A percentile compares a stretch with the other conserved stretches of the same genome.
These are phyloP conservation scores for Colletotrichum tanaceti DNA, from an alignment of 2,329 filamentous ascomycete genomes.

Conservation along the genomic window DNA sequence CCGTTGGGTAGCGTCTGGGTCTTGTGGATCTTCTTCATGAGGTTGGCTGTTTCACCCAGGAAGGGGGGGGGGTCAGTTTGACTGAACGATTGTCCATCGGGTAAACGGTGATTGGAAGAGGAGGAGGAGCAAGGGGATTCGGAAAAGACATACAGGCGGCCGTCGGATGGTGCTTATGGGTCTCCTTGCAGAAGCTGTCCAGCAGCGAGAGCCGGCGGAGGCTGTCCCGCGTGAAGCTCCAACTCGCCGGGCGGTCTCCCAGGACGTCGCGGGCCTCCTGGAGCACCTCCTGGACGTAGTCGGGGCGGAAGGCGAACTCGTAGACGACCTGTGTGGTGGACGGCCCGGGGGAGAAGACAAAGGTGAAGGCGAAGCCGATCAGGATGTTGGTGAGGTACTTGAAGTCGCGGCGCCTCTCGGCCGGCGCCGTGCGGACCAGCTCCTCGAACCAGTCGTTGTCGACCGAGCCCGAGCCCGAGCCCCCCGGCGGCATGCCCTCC, in stretches of 20 bases:
- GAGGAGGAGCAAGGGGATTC: not conserved
- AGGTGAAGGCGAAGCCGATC: constrained; percentile 35
- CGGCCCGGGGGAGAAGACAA: constrained; percentile 27
- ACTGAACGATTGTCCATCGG: too few species aligned
- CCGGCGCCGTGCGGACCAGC: constrained; percentile 28
- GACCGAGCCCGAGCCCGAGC: too few species aligned
- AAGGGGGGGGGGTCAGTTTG: too few species aligned
- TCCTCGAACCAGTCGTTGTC: constrained; percentile 32
- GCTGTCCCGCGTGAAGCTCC: constrained; percentile 25
- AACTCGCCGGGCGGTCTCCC: not conserved
- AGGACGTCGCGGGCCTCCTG: constrained; percentile 23
- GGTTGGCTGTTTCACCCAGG: too few species aligned
- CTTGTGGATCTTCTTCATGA: constrained; percentile 36
- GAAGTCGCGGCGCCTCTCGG: constrained; percentile 21
- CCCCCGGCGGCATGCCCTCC: not conserved
- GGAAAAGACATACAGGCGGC: constrained; percentile 31
- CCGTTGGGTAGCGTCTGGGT: constrained; percentile 32
- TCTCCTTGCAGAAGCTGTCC: constrained; percentile 38
- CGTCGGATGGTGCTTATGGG: constrained; percentile 34
- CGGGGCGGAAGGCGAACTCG: constrained; percentile 36
- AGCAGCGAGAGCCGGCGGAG: constrained; percentile 26
- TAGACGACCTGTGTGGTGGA: constrained; percentile 37
- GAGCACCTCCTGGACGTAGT: constrained; percentile 19
- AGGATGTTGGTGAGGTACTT: constrained; percentile 35
- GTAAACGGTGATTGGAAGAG: too few species aligned